Evolutionary conservation across 2,329 filamentous ascomycete genomes (phyloP).

Genomic region (Immersiporthe knoxdaviesiana): DNA sequence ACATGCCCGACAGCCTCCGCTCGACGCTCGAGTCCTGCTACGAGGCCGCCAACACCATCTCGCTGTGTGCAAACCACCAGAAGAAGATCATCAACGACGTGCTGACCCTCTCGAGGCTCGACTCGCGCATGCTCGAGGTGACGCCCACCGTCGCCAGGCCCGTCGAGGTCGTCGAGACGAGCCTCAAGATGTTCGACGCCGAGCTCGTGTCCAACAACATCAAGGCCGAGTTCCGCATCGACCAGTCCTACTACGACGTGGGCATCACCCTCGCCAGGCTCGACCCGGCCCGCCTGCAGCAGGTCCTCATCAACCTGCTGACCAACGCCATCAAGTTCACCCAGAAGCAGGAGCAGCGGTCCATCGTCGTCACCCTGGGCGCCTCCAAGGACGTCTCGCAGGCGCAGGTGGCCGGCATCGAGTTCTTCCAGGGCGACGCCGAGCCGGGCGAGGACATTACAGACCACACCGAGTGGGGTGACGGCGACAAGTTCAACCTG

Average conservation of each 20-base stretch:
- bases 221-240: constrained; percentile 68
- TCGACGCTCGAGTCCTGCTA: constrained; percentile 59
- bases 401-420: constrained; percentile 44
- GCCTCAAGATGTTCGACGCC: constrained; percentile 78
- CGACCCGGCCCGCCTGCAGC: constrained; percentile 74
- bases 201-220: constrained; percentile 75
- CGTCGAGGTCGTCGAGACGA: constrained; percentile 65
- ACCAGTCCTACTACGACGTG: constrained; percentile 67
- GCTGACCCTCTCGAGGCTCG: constrained; percentile 73
- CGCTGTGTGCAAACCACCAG: constrained; percentile 78
- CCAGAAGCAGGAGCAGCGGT: constrained; percentile 59
- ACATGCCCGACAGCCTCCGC: constrained; percentile 47
- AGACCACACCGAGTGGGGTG: constrained; percentile 68
- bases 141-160: constrained; percentile 72
- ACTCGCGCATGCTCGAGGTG: constrained; percentile 73
- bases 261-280: constrained; percentile 73
- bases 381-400: constrained; percentile 59
- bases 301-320: constrained; percentile 77
- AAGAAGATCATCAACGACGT: constrained; percentile 80
- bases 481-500: constrained; percentile 71
- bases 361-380: constrained; percentile 67
- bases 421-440: constrained; percentile 52
- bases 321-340: constrained; percentile 70
- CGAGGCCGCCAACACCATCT: constrained; percentile 81
- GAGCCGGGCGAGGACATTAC: constrained; percentile 50